phyloP scores from a whole-genome alignment of 1,139 yeast species.

The Geotrichum cucujoidarum region DNA sequence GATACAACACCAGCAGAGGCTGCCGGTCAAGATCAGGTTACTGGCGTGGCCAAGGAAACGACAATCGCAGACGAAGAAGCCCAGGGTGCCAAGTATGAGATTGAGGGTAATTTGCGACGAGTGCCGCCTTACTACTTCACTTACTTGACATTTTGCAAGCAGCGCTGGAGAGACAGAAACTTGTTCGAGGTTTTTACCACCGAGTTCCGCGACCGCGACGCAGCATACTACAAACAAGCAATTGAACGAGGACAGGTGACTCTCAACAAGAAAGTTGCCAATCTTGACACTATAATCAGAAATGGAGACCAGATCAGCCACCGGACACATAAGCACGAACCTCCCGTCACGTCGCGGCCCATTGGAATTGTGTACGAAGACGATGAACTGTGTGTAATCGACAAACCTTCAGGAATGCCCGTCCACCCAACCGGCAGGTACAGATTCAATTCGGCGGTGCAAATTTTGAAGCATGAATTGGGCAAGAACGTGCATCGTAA shows the following conservation, averaged over 20 bases:
- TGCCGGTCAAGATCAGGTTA: conserved; percentile 1
- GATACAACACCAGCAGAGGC: conserved; percentile 19
- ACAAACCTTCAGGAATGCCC: conserved; percentile 93
- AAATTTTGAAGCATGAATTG: conserved; percentile 63
- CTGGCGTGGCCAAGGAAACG: conserved; percentile 16
- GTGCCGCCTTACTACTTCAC: conserved; percentile 86
- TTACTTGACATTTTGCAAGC: conserved; percentile 84
- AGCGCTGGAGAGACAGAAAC: conserved; percentile 75
- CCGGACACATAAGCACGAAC: conserved; percentile 83
- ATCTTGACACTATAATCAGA: conserved; percentile 57
- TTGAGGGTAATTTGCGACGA: conserved; percentile 49
- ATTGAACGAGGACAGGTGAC: conserved; percentile 70
- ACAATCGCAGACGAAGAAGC: conserved; percentile 35
- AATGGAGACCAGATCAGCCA: conserved; percentile 87
- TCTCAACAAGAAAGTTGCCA: conserved; percentile 61
- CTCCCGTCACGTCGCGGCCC: conserved; percentile 70
- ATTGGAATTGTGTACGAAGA: conserved; percentile 74
- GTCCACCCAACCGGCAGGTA: conserved; percentile 96
- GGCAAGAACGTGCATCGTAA: conserved; percentile 60
- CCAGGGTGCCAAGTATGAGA: conserved; percentile 38
- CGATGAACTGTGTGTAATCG: conserved; percentile 75
- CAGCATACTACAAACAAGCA: conserved; percentile 56
- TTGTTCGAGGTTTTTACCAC: conserved; percentile 71
- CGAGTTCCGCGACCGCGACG: conserved; percentile 80
- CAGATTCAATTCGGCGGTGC: conserved; percentile 82